Conservation (phyloP, 208 protist species). For the Trypanosomatidae sp. region DNA sequence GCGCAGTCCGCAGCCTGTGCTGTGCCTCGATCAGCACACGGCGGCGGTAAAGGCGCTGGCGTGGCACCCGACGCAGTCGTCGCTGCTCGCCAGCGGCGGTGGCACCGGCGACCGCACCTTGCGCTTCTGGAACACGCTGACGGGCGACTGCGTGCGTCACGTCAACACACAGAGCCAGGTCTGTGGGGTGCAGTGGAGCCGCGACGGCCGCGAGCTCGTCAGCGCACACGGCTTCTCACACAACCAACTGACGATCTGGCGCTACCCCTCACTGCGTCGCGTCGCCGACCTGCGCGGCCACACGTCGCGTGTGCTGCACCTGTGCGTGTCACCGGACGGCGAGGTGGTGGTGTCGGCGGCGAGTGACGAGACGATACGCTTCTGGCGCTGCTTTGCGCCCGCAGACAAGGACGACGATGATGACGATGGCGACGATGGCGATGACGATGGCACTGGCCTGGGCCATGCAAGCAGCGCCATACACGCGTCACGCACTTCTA, state of each 20-base stretch:
- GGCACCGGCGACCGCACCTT: constrained; percentile 96
- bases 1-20: constrained; percentile 35
- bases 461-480: constrained; percentile 8
- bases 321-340: constrained; percentile 95
- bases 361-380: constrained; percentile 97
- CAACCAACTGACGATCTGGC: constrained; percentile 99
- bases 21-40: constrained; percentile 87
- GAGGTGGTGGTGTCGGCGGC: constrained; percentile 95
- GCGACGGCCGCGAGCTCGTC: constrained; percentile 93
- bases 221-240: constrained; percentile 97
- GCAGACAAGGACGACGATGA: too few relatives aligned
- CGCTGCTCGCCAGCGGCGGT: constrained; percentile 95
- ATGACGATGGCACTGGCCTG: constrained; percentile 6
- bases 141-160: constrained; percentile 86
- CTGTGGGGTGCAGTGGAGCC: constrained; percentile 94
- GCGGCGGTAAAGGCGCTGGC: constrained; percentile 98
- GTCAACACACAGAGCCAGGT: constrained; percentile 97
- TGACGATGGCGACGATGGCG: too few relatives aligned
- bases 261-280: constrained; percentile 96
- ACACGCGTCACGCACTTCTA: constrained; percentile 4
- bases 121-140: constrained; percentile 97
- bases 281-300: constrained; percentile 97
- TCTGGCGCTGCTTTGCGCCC: constrained; percentile 81
- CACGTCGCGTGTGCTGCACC: constrained; percentile 96
- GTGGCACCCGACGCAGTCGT: constrained; percentile 94